Evolutionary conservation across 306 rosid species (phyloP).

Genomic region (Fragaria ananassa): DNA sequence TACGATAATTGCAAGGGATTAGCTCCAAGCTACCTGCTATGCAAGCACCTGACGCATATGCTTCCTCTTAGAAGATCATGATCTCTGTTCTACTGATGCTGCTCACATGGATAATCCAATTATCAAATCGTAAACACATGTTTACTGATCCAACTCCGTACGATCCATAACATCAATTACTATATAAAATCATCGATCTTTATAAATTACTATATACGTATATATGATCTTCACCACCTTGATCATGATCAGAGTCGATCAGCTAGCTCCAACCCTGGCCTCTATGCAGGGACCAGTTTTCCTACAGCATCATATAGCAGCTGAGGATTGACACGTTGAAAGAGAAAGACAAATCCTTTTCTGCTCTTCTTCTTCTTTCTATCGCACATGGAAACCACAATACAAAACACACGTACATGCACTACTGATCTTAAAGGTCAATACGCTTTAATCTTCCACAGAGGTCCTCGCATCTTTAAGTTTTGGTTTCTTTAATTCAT

Average conservation of each 20-base stretch:
- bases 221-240: neutral
- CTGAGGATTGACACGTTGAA: neutral
- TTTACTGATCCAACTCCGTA: neutral
- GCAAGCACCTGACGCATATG: slow-evolving; percentile 9
- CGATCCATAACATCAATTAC: neutral
- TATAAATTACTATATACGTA: neutral
- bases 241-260: neutral
- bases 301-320: neutral
- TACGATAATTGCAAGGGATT: neutral
- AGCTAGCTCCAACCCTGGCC: neutral
- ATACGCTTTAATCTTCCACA: neutral
- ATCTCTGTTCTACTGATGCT: neutral
- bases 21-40: slow-evolving; percentile 12
- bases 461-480: neutral
- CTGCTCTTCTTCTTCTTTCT: neutral
- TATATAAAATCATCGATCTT: neutral
- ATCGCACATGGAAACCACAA: neutral
- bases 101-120: neutral
- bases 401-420: neutral
- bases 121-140: slow-evolving; percentile 2
- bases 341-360: neutral
- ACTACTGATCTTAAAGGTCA: neutral
- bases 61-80: slow-evolving; percentile 2
- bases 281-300: neutral
- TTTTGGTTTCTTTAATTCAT: neutral